A percentile compares a stretch with the other conserved stretches of the same genome.
phyloP scores from a whole-genome alignment of 306 rosid genomes.

The Citrullus colocynthis region DNA sequence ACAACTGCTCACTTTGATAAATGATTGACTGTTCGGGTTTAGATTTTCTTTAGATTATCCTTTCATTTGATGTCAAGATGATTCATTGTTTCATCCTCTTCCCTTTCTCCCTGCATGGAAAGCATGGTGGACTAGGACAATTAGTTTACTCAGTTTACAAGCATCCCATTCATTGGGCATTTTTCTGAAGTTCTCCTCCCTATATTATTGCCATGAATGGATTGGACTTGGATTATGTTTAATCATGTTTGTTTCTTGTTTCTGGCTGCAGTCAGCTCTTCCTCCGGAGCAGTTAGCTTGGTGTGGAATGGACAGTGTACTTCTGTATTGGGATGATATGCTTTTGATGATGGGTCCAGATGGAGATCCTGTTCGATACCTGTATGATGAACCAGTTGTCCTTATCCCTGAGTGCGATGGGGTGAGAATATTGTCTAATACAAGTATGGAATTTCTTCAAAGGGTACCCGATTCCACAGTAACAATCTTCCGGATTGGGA shows the following conservation, averaged over 20 bases:
- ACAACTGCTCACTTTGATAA: not conserved
- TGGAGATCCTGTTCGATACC: constrained; percentile 79
- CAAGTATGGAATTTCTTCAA: constrained; percentile 83
- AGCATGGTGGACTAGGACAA: not conserved
- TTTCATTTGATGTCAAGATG: not conserved
- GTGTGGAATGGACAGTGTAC: constrained; percentile 98
- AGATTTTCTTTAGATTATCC: not conserved
- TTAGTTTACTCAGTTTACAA: not conserved
- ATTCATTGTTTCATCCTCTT: not conserved
- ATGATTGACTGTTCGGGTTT: not conserved
- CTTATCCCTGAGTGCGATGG: constrained; percentile 94
- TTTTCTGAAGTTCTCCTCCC: not conserved
- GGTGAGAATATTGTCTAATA: constrained; percentile 85
- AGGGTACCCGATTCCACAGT: constrained; percentile 93
- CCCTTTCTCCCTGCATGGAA: not conserved
- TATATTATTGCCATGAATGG: not conserved
- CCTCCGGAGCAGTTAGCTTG: constrained; percentile 87
- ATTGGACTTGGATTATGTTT: constrained; percentile 7
- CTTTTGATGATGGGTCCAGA: constrained; percentile 96
- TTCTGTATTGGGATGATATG: constrained; percentile 93
- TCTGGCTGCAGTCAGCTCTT: constrained; percentile 62
- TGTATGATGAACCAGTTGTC: constrained; percentile 76
- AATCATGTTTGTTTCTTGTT: constrained; percentile 10
- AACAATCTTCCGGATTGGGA: constrained; percentile 84
- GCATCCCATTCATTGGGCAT: not conserved